Evolutionary conservation across 768 basidiomycete genomes (phyloP), one percentile per base, ranked within the genome.

Genomic region (Plicaturopsis crispa): DNA sequence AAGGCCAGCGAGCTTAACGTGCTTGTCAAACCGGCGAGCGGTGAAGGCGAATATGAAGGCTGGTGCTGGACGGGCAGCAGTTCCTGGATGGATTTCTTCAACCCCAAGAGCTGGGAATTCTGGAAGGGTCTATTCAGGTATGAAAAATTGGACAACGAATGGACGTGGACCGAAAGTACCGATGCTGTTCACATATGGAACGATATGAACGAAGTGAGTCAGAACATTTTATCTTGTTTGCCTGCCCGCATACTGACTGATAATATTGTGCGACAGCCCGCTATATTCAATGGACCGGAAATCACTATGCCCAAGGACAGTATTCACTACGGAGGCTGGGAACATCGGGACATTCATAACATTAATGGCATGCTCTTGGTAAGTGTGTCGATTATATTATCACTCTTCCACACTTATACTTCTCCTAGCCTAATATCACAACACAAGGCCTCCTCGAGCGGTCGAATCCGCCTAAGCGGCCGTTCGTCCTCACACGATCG

Each of bases 1-100:
- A 71, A 84, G 49, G 90, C 94, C 0, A 78, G 80, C 16, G 88
- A 94, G 3, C 69, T 78, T n/a, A 80, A 70, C 24, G 57, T 96
- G 7, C 75, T 98, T 28, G 78, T 90, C 46, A 97, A 92, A 60
- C 74, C 79, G 22, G 72, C 78, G 28, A 80, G 79, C 33, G 89
- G 86, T 12, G 67, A 83, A 41, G 78, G 78, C 36, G 88, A 94
- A 59, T 93, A 87, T 49, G 92, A 97, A 50, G 96, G 96, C 14
- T 97, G 91, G 92, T 99, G 96, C 61, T 99, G 96, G 96, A 78
- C 88, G 17, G 96, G 96, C 24, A 90, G 84, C 58, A 86, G 83
- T 45, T 85, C 91, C 5, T 99, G 94, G 94, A 82, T 92, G 26
- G 96, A 99, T 55, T 96, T 89, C 64, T 96, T 98, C 76, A 84